phyloP scores from a whole-genome alignment of 495 filamentous ascomycete genomes.

The Penicillium angulare region DNA sequence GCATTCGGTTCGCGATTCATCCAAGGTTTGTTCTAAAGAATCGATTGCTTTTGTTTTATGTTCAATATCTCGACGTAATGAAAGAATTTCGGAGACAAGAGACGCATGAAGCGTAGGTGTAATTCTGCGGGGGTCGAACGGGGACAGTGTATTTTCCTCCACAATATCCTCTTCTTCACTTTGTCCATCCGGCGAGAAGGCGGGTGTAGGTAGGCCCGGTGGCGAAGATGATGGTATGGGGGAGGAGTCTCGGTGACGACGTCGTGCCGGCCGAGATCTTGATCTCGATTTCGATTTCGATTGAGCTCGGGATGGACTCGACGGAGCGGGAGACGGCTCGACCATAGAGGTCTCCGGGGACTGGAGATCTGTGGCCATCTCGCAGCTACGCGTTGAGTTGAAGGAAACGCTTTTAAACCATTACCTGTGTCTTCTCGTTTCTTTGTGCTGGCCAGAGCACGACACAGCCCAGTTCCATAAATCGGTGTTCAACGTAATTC shows the following conservation, averaged over 20 bases:
- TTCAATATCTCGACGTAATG: conserved; percentile 82
- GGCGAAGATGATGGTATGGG: conserved; percentile 61
- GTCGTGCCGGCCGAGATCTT: conserved; percentile 51
- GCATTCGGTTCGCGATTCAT: conserved; percentile 68
- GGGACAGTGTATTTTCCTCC: conserved; percentile 71
- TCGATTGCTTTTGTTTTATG: conserved; percentile 82
- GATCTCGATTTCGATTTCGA: conserved; percentile 49
- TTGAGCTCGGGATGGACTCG: conserved; percentile 64
- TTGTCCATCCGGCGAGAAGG: conserved; percentile 40
- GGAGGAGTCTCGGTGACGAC: conserved; percentile 58
- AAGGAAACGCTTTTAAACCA: conserved; percentile 13
- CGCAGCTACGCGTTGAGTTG: conserved; percentile 4
- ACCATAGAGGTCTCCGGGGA: conserved; percentile 24
- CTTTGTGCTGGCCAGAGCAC: conserved; percentile 33
- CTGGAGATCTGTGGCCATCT: conserved; percentile 30
- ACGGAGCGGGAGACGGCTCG: conserved; percentile 60
- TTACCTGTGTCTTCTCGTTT: conserved; percentile 16
- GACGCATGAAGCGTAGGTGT: conserved; percentile 95
- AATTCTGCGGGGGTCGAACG: conserved; percentile 85
- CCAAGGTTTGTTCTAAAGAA: conserved; percentile 71
- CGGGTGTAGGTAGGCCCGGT: conserved; percentile 51
- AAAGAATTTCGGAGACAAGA: conserved; percentile 89
- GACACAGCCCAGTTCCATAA: conserved; percentile 19
- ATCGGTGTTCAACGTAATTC: conserved; percentile 22
- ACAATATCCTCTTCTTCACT: conserved; percentile 57